A percentile compares a stretch with the other conserved stretches of the same genome.
Evolutionary conservation across 1,284 basidiomycete species (phyloP).

Genomic region (Ceratobasidium sp.): DNA sequence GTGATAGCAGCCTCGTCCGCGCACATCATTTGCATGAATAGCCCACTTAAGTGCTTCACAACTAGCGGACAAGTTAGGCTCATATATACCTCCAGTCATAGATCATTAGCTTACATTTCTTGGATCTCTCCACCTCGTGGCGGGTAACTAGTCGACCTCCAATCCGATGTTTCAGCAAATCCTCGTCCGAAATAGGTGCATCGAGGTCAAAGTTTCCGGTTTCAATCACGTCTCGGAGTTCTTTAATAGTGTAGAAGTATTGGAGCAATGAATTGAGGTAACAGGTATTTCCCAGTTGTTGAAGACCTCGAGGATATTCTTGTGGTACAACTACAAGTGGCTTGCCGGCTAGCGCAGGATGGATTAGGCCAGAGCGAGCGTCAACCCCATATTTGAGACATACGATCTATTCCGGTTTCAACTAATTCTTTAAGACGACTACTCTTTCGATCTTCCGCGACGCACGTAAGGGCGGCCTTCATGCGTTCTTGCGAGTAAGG

Average conservation of each 20-base stretch:
- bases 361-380: neutral
- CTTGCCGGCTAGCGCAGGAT: conserved; percentile 63
- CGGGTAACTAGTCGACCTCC: conserved; percentile 83
- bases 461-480: conserved; percentile 48
- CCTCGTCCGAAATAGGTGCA: conserved; percentile 68
- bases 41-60: conserved; percentile 74
- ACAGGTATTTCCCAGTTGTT: conserved; percentile 93
- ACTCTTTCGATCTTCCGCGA: conserved; percentile 73
- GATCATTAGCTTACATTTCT: conserved; percentile 67
- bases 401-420: conserved; percentile 73
- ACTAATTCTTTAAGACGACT: conserved; percentile 70
- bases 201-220: conserved; percentile 59
- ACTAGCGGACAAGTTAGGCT: conserved; percentile 55
- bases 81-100: neutral
- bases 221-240: conserved; percentile 77
- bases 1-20: conserved; percentile 73
- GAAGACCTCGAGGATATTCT: conserved; percentile 83
- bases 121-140: conserved; percentile 80
- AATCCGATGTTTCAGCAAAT: conserved; percentile 79
- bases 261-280: conserved; percentile 89
- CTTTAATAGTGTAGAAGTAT: conserved; percentile 95
- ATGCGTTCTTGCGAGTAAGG: conserved; percentile 45
- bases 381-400: conserved; percentile 48
- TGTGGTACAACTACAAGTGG: conserved; percentile 54
- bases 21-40: conserved; percentile 81